These are phyloP conservation scores for Russula earlei DNA, from an alignment of 768 basidiomycete genomes.

Conservation along the genomic window DNA sequence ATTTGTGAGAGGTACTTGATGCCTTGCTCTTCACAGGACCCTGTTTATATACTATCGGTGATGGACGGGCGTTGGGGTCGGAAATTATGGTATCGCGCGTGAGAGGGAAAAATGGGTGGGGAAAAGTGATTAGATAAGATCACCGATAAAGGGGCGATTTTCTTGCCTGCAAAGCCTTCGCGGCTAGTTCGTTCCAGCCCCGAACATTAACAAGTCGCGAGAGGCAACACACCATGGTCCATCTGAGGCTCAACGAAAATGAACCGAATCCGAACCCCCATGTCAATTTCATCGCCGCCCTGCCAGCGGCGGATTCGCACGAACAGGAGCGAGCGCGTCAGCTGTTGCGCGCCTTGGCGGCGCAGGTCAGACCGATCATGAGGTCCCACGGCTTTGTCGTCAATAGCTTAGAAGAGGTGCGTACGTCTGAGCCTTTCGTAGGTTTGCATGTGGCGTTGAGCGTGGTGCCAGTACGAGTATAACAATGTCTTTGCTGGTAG, in stretches of 20 bases:
- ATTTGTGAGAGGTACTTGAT: constrained; percentile 30
- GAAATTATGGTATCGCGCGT: constrained; percentile 5
- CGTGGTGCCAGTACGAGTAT: constrained; percentile 52
- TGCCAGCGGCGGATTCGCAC: constrained; percentile 35
- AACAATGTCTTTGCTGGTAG: constrained; percentile 73
- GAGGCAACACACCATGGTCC: constrained; percentile 45
- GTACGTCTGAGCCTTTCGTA: constrained; percentile 3
- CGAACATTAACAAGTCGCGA: neutral
- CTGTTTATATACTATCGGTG: neutral
- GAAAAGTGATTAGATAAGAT: constrained; percentile 7
- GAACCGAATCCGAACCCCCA: constrained; percentile 66
- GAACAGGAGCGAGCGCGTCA: constrained; percentile 58
- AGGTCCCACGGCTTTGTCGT: constrained; percentile 65
- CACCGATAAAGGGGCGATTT: neutral
- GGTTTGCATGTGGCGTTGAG: neutral
- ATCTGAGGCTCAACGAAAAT: constrained; percentile 57
- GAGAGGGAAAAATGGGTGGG: neutral
- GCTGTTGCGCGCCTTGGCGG: constrained; percentile 67
- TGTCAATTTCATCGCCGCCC: constrained; percentile 64
- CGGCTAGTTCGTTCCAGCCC: neutral
- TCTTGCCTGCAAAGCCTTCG: neutral
- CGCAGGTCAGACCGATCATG: constrained; percentile 79
- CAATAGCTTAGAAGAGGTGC: constrained; percentile 77
- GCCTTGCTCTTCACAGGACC: neutral
- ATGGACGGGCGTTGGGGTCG: constrained; percentile 1